phyloP scores from a whole-genome alignment of 2,329 filamentous ascomycete genomes.

The Cercospora zeae-maydis region DNA sequence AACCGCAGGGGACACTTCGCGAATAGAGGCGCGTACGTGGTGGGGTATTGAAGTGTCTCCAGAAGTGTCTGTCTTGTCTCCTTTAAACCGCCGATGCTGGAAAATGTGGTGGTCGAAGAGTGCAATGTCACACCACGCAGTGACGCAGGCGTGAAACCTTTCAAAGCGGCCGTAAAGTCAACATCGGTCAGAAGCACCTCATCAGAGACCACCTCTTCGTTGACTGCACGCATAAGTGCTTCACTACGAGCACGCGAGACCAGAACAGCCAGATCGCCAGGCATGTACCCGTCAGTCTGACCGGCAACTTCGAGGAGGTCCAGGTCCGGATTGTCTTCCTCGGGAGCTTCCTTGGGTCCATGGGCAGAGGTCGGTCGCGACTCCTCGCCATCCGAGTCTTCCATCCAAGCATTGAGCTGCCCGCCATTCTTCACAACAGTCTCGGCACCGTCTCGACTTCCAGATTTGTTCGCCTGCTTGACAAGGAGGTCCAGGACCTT shows the following conservation, averaged over 20 bases:
- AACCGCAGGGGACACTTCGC: slow-evolving; percentile 92
- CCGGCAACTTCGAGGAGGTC: slow-evolving; percentile 92
- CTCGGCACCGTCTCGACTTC: slow-evolving; percentile 15
- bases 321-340: slow-evolving; percentile 66
- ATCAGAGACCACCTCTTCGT: slow-evolving; percentile 39
- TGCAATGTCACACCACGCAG: slow-evolving; percentile 92
- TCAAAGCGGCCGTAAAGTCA: slow-evolving; percentile 81
- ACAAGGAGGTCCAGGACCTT: slow-evolving; percentile 79
- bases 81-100: slow-evolving; percentile 81
- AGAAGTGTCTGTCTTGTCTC: slow-evolving; percentile 86
- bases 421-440: slow-evolving; percentile 18
- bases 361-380: slow-evolving; percentile 42
- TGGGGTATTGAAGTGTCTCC: slow-evolving; percentile 94
- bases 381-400: slow-evolving; percentile 56
- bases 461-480: slow-evolving; percentile 31
- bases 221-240: slow-evolving; percentile 79
- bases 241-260: slow-evolving; percentile 87
- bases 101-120: slow-evolving; percentile 86
- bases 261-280: slow-evolving; percentile 82
- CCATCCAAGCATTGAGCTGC: slow-evolving; percentile 60
- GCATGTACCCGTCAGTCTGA: slow-evolving; percentile 96
- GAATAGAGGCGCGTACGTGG: slow-evolving; percentile 96
- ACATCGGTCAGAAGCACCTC: slow-evolving; percentile 63
- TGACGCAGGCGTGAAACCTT: slow-evolving; percentile 92
- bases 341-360: slow-evolving; percentile 43